These are phyloP conservation scores for Phlebiopsis gigantea DNA, from an alignment of 768 basidiomycete genomes.

Conservation along the genomic window DNA sequence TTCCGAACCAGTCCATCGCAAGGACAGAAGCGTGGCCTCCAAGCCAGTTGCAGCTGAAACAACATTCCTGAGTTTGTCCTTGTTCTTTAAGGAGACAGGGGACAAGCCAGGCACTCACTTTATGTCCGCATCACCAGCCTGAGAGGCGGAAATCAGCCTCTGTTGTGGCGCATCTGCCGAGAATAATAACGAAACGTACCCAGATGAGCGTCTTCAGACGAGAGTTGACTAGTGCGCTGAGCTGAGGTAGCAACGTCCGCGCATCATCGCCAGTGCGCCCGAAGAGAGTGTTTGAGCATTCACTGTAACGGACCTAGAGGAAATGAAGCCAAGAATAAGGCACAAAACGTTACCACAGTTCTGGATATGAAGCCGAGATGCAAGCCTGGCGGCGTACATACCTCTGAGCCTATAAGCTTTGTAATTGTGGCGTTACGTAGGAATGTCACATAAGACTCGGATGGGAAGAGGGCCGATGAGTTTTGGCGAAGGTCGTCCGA, in stretches of 20 bases:
- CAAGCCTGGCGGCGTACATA: not conserved
- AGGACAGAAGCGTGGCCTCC: conserved; percentile 33
- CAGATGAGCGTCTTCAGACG: conserved; percentile 35
- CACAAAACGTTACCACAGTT: no score
- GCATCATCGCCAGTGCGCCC: conserved; percentile 55
- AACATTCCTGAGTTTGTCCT: not conserved
- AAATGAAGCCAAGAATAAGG: not conserved
- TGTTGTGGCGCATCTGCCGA: not conserved
- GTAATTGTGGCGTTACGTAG: conserved; percentile 32
- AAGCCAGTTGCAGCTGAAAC: conserved; percentile 34
- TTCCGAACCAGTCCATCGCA: conserved; percentile 45
- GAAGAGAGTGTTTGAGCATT: conserved; percentile 43
- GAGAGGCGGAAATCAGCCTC: conserved; percentile 25
- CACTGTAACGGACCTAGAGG: conserved; percentile 35
- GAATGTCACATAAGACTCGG: conserved; percentile 49
- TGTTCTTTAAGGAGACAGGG: not conserved
- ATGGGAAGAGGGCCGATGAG: conserved; percentile 46
- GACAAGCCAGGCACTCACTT: conserved; percentile 20
- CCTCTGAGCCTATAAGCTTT: conserved; percentile 41
- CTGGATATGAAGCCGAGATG: no score
- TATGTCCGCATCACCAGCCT: conserved; percentile 39
- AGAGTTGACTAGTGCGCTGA: conserved; percentile 41
- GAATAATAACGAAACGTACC: conserved; percentile 23
- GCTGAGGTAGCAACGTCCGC: conserved; percentile 46
- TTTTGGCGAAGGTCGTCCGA: conserved; percentile 55